Base-by-base conservation (phyloP, 768 basidiomycete genomes). In the Podaxis sp. region DNA sequence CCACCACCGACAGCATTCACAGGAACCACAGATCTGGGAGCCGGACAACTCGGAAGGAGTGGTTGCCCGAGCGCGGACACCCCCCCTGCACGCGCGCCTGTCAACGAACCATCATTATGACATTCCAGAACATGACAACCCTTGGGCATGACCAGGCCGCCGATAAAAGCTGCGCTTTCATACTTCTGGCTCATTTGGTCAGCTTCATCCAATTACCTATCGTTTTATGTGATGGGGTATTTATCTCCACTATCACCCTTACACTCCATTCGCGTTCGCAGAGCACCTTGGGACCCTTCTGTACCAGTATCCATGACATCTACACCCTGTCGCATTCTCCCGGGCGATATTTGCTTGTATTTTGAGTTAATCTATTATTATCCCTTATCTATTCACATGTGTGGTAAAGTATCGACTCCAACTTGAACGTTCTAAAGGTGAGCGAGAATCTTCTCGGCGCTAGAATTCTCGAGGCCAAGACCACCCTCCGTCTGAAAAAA, bases 401-500 rank as follows among this genome's bases (percentile, higher is more conserved):
- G n/a, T 15, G 19, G 43, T n/a, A 17, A 46, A 17, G 8, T 17
- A 17, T 46, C 24, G 12, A 50, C 25, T 22, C 24, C 13, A 43
- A 5, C 41, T 3, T 43, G 13, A 15, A 50, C 2, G 17, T 17
- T 46, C 59, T 73, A 80, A 50, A 84, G 71, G 22, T 75, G 71
- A n/a, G 49, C 49, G 41, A 87, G 81, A 64, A 88, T 79, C 7
- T 81, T 81, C 38, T 87, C 85, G 61, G 81, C 84, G 36, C 85
- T 80, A 13, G 85, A 86, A 24, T 83, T 83, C 5, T 78, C 79
- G 38, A 88, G 84, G 27, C 78, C 83, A 17, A 73, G 75, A 17
- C 72, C 80, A 54, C 77, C 71, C 71, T 88, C 85, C 55, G 75
- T 77, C 86, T 82, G 67, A 17, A 56, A 9, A 5, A 7, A 24